These are phyloP conservation scores for Aphanomyces cochlioides DNA, from an alignment of 352 stramenopile genomes.

Conservation along the genomic window DNA sequence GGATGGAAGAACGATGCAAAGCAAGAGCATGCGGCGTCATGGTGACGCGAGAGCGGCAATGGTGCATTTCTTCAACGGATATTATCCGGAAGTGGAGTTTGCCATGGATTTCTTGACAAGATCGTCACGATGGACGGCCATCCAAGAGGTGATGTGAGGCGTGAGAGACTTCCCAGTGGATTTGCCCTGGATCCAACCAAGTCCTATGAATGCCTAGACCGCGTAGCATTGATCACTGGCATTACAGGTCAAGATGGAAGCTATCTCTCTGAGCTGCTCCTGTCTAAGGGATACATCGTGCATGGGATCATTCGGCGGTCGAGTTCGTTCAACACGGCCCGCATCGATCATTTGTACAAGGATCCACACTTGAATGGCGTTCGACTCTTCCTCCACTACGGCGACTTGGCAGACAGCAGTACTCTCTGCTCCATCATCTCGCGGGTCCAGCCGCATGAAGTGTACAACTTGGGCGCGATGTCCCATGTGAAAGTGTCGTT, in stretches of 20 bases:
- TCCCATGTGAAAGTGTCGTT: slow-evolving; percentile 99
- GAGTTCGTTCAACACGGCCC: slow-evolving; percentile 97
- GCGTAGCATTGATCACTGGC: slow-evolving; percentile 93
- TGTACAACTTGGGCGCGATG: slow-evolving; percentile 99
- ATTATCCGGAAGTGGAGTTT: too few species aligned
- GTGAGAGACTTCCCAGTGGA: not conserved
- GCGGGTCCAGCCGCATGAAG: slow-evolving; percentile 93
- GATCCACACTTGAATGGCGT: slow-evolving; percentile 93
- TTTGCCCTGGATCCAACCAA: slow-evolving; percentile 24
- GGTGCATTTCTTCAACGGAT: too few species aligned
- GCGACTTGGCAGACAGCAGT: slow-evolving; percentile 96
- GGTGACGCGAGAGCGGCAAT: too few species aligned
- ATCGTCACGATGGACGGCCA: too few species aligned
- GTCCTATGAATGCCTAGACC: slow-evolving; percentile 24
- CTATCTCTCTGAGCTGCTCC: slow-evolving; percentile 96
- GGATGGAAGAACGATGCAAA: too few species aligned
- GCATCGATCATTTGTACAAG: slow-evolving; percentile 97
- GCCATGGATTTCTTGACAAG: too few species aligned
- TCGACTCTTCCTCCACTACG: slow-evolving; percentile 98
- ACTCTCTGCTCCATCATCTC: slow-evolving; percentile 96
- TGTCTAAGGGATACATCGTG: slow-evolving; percentile 96
- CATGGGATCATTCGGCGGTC: slow-evolving; percentile 96
- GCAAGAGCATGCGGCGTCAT: too few species aligned
- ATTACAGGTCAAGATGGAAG: slow-evolving; percentile 99
- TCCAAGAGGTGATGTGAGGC: too few species aligned